These are phyloP conservation scores for Pterulicium gracile DNA, from an alignment of 1,284 basidiomycete genomes.

Conservation along the genomic window DNA sequence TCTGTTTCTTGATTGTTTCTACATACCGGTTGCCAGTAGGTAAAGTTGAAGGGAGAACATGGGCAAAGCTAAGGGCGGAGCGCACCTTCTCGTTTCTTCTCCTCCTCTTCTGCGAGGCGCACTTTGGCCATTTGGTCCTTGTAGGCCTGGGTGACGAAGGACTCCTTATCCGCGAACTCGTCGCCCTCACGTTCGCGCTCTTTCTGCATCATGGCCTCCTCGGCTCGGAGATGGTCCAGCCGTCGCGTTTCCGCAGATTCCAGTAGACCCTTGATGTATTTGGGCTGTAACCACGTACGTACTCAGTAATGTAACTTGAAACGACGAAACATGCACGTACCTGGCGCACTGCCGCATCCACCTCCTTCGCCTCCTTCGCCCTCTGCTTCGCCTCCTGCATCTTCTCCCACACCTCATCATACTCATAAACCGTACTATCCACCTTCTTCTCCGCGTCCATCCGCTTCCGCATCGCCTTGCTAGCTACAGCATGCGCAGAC, in stretches of 20 bases:
- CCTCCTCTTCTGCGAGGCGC: constrained; percentile 83
- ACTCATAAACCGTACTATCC: constrained; percentile 85
- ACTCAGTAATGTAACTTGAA: constrained; percentile 5
- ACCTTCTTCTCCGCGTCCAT: constrained; percentile 70
- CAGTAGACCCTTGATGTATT: constrained; percentile 83
- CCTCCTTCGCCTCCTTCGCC: constrained; percentile 67
- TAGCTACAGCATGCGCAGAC: constrained; percentile 40
- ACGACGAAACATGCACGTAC: constrained; percentile 26
- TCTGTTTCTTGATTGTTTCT: constrained; percentile 62
- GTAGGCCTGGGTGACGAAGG: constrained; percentile 96
- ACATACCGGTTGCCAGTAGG: constrained; percentile 6
- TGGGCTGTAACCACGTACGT: constrained; percentile 49
- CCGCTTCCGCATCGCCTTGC: constrained; percentile 50
- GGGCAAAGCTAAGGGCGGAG: constrained; percentile 10
- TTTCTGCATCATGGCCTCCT: constrained; percentile 95
- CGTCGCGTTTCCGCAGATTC: constrained; percentile 79
- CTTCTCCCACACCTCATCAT: constrained; percentile 92
- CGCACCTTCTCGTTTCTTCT: constrained; percentile 76
- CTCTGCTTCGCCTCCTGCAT: constrained; percentile 83
- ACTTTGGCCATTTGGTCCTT: constrained; percentile 95
- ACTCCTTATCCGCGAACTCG: constrained; percentile 89
- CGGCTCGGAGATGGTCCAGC: constrained; percentile 87
- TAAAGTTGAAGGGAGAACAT: constrained; percentile 5
- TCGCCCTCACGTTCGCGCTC: constrained; percentile 93
- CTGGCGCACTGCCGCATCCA: constrained; percentile 64